Base-by-base conservation (phyloP, 208 protist genomes). In the Leishmania lainsoni region DNA sequence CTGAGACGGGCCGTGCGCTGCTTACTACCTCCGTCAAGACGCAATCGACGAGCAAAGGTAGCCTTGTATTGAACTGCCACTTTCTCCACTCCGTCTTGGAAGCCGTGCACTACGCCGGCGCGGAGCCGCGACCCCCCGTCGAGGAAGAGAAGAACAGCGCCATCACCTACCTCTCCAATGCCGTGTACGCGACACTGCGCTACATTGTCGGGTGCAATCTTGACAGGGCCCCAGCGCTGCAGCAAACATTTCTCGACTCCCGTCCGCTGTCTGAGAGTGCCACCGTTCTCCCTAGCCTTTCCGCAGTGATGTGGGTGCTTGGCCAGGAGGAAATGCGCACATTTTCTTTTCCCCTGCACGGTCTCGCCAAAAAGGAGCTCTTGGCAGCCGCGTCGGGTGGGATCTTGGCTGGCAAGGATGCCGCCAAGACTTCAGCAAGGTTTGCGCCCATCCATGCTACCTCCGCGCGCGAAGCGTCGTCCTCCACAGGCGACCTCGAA, bases 131-230 rank as follows among this genome's bases (percentile, higher is more conserved):
- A 0, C 88, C 91, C 48, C 87, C 91, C 1, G 86, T 84, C 14
- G 87, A 92, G 76, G 91, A 97, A 75, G 94, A 97, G 79, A 91
- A 90, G 71, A 80, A 78, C 16, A 76, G 86, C 32, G 94, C 92
- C 5, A 66, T 92, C 56, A 68, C 79, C 14, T 95, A 92, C 77
- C 81, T 97, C 17, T 91, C 92, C 35, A 86, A 86, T 52, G 91
- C 87, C 2, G 89, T 92, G 17, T 93, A 95, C 80, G 80, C 88
- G 26, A 93, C 87, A 56, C 74, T 96, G 42, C 94, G 92, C 35
- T 97, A 97, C 79, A 79, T 95, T 39, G 85, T 97, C 1, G 94
- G 80, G 6, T 97, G 94, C 79, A 95, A 97, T 80, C 49, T 95
- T 0, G 75, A 89, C 59, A 78, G 76, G 59, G 84, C 84, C 6